Evolutionary conservation across 805 yeast genomes (phyloP), one percentile per base, ranked within the genome.

Genomic region (Candida schatavii): DNA sequence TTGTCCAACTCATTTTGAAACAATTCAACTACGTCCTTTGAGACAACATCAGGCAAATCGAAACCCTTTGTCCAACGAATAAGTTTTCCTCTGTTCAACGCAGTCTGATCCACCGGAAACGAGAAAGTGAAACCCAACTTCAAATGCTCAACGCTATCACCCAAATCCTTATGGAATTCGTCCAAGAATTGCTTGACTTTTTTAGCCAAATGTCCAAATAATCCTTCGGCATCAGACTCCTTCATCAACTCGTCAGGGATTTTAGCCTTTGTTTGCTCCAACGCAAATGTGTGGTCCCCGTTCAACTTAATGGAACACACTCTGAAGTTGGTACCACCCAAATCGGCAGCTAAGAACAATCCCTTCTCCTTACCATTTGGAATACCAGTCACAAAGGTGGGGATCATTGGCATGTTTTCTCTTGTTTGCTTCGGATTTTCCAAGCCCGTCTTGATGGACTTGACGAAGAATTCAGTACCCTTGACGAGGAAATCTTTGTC

Each of bases 1-100:
- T 50, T 55, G 52, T 87, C 84, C 36, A 91, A 55, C 44, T 86
- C 85, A 10, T 62, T 59, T 64, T 93, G 98, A 46, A 88, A 74
- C 35, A 81, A 64, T 35, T 68, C 69, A 39, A 87, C 93, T 34
- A 93, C 85, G 59, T 91, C 97, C 56, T 82, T 70, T 41, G 88
- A 95, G 27, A 91, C 85, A 31, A 87, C 82, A 52, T 91, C 98
- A 22, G 77, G 77, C 51, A 93, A 83, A 55, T 86, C 81, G 64
- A 86, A 91, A 27, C 98, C 98, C 65, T 91, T 91, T 15, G 98
- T 89, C 99, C 99, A 91, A 63, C 98, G 83, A 39, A 91, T 77
- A 48, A 93, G 75, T 7, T 78, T 78, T 47, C 99, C 98, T 5
- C 80, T 70, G 57, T 81, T 77, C 51, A 93, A 68, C 2, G 89